Evolutionary conservation across 2,329 filamentous ascomycete genomes (phyloP).

Genomic region (Fusarium sp.): DNA sequence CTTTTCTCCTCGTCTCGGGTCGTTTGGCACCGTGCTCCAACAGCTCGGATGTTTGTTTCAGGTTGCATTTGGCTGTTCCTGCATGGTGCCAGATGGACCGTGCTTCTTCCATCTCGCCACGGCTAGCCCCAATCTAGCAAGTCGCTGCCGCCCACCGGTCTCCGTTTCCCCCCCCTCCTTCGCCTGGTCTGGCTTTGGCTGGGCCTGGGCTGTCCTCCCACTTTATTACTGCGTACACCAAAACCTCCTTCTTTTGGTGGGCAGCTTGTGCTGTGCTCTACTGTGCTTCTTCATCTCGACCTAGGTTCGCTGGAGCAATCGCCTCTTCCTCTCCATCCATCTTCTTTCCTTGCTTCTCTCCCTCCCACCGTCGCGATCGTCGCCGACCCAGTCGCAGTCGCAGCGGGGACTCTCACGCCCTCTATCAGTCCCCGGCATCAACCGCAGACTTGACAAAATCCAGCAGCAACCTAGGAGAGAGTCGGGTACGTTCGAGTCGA

Average conservation of each 20-base stretch:
- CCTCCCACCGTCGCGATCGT: neutral
- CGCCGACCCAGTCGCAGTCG: neutral
- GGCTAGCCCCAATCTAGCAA: constrained; percentile 20
- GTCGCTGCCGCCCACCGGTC: constrained; percentile 13
- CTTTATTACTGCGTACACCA: constrained; percentile 20
- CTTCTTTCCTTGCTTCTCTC: neutral
- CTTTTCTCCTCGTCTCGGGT: constrained; percentile 2
- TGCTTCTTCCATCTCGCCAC: constrained; percentile 25
- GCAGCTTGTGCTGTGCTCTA: constrained; percentile 1
- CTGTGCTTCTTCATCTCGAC: constrained; percentile 35
- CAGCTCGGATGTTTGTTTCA: constrained; percentile 23
- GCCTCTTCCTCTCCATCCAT: constrained; percentile 1
- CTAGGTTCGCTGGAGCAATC: constrained; percentile 2
- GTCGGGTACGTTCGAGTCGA: constrained; percentile 31
- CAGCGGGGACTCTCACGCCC: neutral
- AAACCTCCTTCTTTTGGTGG: constrained; percentile 34
- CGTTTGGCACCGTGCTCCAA: constrained; percentile 20
- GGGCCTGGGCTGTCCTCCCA: neutral
- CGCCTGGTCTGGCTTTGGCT: neutral
- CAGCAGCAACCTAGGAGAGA: constrained; percentile 5
- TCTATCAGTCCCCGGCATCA: neutral
- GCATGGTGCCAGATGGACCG: constrained; percentile 11
- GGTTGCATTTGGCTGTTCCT: constrained; percentile 4
- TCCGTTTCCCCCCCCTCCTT: constrained; percentile 18
- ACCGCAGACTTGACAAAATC: neutral